Base-by-base conservation (phyloP, 805 yeast species). In the Starmerella khaoyaiensis region DNA sequence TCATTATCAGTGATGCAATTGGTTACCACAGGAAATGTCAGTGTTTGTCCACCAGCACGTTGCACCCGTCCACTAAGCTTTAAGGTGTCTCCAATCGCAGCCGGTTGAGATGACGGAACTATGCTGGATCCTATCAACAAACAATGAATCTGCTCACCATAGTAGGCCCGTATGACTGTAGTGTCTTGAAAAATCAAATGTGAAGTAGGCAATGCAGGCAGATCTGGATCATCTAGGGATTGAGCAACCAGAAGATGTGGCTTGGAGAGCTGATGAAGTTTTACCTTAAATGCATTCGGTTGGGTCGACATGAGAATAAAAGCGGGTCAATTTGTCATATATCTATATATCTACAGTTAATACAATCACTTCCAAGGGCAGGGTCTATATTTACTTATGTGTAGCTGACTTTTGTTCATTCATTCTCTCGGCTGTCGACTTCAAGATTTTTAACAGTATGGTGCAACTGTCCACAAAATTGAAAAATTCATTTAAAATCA, bases 81-180 rank as follows among this genome's bases (percentile, higher is more conserved):
- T 7, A 52, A 37, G 21, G 31, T 21, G 18, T 17, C 20, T 34
- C n/a, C 15, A 10, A 9, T 31, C 37, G 5, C 17, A 25, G 21
- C 35, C 42, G 4, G 33, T 26, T 2, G 25, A 9, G 4, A 15
- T 25, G n/a, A 24, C 25, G 4, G 35, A 37, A 12, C 18, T 14
- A n/a, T 16, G 16, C 26, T 44, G 34, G 22, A n/a, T n/a, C 48
- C 42, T 10, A 44, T 40, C 14, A 56, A 31, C 29, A 56, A 33
- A 34, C 56, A 48, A 2, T 42, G 28, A 38, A 54, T 50, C 42
- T 47, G 47, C 40, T 57, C 62, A 14, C 62, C 62, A 0, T 52
- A 55, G 35, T 51, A 56, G 21, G 51, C 54, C 2, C 44, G 42
- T 17, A 31, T 12, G 4, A 55, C 54, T 35, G 49, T 39, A n/a